Percentiles rank a stretch among this genome's conserved stretches.
Evolutionary conservation across 2,329 filamentous ascomycete genomes (phyloP).

Genomic region (Xylaria arbuscula): DNA sequence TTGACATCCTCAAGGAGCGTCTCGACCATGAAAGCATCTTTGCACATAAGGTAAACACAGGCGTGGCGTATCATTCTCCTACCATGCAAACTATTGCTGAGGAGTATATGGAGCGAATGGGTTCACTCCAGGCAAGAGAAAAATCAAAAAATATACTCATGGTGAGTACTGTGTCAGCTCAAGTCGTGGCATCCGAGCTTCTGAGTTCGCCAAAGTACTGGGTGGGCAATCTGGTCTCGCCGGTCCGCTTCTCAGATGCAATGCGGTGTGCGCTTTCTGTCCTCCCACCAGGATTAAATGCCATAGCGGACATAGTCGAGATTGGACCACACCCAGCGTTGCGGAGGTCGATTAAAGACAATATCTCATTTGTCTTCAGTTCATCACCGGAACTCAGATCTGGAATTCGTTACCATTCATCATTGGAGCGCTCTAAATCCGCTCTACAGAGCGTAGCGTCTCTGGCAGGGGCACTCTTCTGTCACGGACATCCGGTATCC

Average conservation of each 20-base stretch:
- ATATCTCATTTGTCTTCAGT: too few relatives aligned
- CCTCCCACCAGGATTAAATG: too few relatives aligned
- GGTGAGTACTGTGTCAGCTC: neutral
- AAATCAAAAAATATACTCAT: neutral
- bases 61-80: conserved; percentile 6
- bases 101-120: neutral
- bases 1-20: neutral
- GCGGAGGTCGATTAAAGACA: neutral
- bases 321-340: neutral
- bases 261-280: too few relatives aligned
- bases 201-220: neutral
- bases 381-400: too few relatives aligned
- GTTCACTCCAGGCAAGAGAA: too few relatives aligned
- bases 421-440: neutral
- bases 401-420: neutral
- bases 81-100: neutral
- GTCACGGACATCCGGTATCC: neutral
- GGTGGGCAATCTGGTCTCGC: conserved; percentile 3
- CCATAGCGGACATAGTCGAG: too few relatives aligned
- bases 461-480: too few relatives aligned
- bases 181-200: neutral
- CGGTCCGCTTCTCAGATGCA: neutral
- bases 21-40: neutral
- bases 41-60: neutral
- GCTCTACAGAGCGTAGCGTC: neutral